A percentile compares a stretch with the other conserved stretches of the same genome.
Conservation (phyloP, 345 rosid genomes). For the Streptanthus diversifolius region DNA sequence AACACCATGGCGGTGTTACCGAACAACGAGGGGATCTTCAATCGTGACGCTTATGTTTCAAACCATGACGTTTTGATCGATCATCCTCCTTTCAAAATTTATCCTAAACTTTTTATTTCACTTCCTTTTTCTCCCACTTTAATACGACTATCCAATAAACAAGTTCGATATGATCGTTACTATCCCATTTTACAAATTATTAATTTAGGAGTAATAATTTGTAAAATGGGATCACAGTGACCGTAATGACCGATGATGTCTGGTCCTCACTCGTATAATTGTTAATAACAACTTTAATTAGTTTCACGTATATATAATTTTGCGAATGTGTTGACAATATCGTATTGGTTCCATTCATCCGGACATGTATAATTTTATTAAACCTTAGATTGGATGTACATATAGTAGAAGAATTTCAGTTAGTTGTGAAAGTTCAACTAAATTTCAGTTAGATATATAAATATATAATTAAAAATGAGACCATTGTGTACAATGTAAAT, state of each 20-base stretch:
- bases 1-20: slow-evolving; percentile 30
- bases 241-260: background rate
- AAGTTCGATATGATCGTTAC: background rate
- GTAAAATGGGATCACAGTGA: background rate
- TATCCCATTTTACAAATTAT: background rate
- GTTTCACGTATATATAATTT: background rate
- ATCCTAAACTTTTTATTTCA: slow-evolving; percentile 20
- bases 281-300: background rate
- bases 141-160: background rate
- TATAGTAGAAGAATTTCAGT: background rate
- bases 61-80: slow-evolving; percentile 29
- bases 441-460: background rate
- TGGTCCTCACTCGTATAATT: background rate
- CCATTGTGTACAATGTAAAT: slow-evolving; percentile 8
- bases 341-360: background rate
- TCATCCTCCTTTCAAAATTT: slow-evolving; percentile 25
- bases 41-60: slow-evolving; percentile 34
- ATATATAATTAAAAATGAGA: background rate
- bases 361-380: background rate
- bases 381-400: slow-evolving; percentile 23
- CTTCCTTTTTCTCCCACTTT: background rate
- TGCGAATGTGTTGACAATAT: background rate
- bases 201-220: too few species aligned
- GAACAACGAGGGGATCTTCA: slow-evolving; percentile 39
- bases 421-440: slow-evolving; percentile 6